Evolutionary conservation across 1,139 yeast species (phyloP), one percentile per base, ranked within the genome.

Genomic region (Pichia sp.): DNA sequence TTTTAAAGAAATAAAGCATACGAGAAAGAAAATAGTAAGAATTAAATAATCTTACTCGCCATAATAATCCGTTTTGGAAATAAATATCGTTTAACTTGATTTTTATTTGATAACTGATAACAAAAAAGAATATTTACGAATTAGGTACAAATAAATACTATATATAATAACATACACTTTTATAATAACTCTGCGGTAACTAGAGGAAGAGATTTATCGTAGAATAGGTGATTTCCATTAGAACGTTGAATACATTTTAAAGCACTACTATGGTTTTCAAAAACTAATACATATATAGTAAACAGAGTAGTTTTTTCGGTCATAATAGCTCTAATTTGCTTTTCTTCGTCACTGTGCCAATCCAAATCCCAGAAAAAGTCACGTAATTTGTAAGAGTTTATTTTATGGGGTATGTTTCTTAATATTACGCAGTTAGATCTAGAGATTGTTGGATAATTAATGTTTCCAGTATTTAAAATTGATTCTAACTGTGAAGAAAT

Each of bases 171-270:
- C n/a, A 28, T 35, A 28, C 73, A 3, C 72, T 49, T 8, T 30
- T 29, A 44, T 26, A 44, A 34, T 4, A 59, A 35, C 45, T 62
- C 65, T 1, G 74, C 68, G 43, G 65, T 68, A 9, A 73, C 60
- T 32, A 65, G 58, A 2, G 74, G 72, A 44, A 60, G 56, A 25
- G 56, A 52, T 3, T 54, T 52, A 4, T 71, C 65, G 39, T 64
- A 58, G 36, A 74, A 74, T 52, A 72, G 67, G 27, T 59, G 59
- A 45, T 68, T 71, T 5, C 83, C 81, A 61, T 83, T 77, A 59
- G 69, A 74, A 52, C 75, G 75, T n/a, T 78, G 62, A 2, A 75
- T 78, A 54, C 82, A 79, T 44, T 83, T 61, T 34, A 56, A 60
- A 0, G 89, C 83, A 54, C 77, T 78, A 3, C 65, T 61, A n/a